Conservation (phyloP, 164 flowering plant species). For the Nelumbo lutea region DNA sequence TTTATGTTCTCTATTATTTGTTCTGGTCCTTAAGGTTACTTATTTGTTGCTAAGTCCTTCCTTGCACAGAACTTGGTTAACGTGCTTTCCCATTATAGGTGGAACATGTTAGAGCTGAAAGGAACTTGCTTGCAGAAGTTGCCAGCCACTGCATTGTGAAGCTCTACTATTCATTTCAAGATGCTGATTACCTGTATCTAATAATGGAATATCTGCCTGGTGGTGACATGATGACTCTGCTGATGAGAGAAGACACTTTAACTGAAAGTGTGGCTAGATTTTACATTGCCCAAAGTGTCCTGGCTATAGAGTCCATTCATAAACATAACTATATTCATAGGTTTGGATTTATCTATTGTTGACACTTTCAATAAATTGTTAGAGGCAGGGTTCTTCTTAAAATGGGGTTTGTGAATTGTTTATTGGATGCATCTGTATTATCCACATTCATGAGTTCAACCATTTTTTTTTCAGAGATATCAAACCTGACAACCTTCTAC, state of each 20-base stretch:
- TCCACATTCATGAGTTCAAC: slow-evolving; percentile 4
- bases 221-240: slow-evolving; percentile 96
- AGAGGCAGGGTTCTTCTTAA: neutral
- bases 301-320: slow-evolving; percentile 96
- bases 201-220: slow-evolving; percentile 99
- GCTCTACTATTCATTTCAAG: slow-evolving; percentile 94
- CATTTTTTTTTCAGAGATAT: slow-evolving; percentile 57
- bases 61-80: neutral
- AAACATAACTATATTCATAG: slow-evolving; percentile 94
- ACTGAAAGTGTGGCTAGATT: slow-evolving; percentile 91
- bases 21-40: neutral
- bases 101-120: slow-evolving; percentile 94
- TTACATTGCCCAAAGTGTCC: slow-evolving; percentile 88
- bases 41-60: no score
- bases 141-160: slow-evolving; percentile 90
- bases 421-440: neutral
- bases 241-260: slow-evolving; percentile 93
- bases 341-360: slow-evolving; percentile 29
- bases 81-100: slow-evolving; percentile 40
- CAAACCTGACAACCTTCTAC: slow-evolving; percentile 91
- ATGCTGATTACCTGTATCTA: slow-evolving; percentile 79
- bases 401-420: slow-evolving; percentile 2
- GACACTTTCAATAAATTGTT: neutral
- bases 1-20: neutral
- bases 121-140: slow-evolving; percentile 97